phyloP scores from a whole-genome alignment of 2,329 filamentous ascomycete genomes.

The Neonectria sp. region DNA sequence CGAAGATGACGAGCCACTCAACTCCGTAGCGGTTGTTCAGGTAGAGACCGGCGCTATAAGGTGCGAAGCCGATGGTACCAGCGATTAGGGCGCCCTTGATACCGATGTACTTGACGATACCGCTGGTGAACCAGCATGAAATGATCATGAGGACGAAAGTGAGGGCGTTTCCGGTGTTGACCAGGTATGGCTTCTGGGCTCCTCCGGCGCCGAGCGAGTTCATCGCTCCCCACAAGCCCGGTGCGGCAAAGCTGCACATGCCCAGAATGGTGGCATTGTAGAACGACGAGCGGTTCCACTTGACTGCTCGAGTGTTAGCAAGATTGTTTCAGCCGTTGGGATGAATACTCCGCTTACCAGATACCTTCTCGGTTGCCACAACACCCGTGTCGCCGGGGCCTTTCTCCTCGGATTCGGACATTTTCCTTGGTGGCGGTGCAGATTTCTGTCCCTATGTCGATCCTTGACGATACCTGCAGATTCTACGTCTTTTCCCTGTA shows the following conservation, averaged over 20 bases:
- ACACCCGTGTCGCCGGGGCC: not conserved
- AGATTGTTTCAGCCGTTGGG: not conserved
- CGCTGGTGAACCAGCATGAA: conserved; percentile 65
- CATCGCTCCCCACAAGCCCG: conserved; percentile 50
- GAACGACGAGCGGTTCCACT: conserved; percentile 46
- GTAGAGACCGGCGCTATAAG: conserved; percentile 60
- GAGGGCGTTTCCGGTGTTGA: conserved; percentile 71
- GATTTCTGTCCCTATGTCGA: not conserved
- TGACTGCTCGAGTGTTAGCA: conserved; percentile 22
- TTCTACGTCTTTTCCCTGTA: not conserved
- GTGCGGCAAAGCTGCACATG: conserved; percentile 48
- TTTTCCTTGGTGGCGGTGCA: not conserved
- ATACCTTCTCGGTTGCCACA: not conserved
- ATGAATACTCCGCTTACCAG: not conserved
- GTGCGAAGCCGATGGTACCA: conserved; percentile 60
- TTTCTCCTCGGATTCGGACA: conserved; percentile 1
- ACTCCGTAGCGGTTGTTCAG: conserved; percentile 60
- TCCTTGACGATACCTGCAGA: not conserved
- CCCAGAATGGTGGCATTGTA: conserved; percentile 50
- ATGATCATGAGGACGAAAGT: conserved; percentile 63
- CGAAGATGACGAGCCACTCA: conserved; percentile 61
- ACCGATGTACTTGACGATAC: conserved; percentile 44
- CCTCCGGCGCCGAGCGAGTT: conserved; percentile 58
- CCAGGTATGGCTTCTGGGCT: conserved; percentile 72
- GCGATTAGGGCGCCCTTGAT: conserved; percentile 57